These are phyloP conservation scores for Lobosporangium transversale DNA, from an alignment of 192 early-diverging fungal species.

Conservation along the genomic window DNA sequence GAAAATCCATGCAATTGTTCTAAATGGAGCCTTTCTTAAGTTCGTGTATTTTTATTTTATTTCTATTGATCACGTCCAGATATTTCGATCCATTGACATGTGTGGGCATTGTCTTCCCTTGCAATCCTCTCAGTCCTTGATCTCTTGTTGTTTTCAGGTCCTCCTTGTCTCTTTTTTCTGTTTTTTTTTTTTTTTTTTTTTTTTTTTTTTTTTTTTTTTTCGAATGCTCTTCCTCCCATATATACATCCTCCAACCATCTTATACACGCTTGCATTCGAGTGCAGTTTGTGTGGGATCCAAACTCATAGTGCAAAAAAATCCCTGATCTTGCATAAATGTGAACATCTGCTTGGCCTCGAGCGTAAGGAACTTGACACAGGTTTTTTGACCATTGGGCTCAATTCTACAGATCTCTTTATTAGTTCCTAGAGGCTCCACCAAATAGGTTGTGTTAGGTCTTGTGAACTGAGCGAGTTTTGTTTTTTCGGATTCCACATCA, in stretches of 20 bases:
- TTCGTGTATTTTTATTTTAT: too few species aligned
- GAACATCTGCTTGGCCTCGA: constrained; percentile 54
- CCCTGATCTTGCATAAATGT: constrained; percentile 52
- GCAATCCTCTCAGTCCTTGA: too few species aligned
- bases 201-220: too few species aligned
- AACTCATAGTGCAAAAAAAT: constrained; percentile 45
- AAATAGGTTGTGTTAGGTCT: constrained; percentile 43
- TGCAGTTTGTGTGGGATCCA: constrained; percentile 43
- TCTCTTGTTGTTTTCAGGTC: too few species aligned
- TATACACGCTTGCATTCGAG: constrained; percentile 50
- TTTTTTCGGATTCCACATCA: constrained; percentile 47
- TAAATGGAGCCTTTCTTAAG: too few species aligned
- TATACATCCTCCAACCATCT: background rate
- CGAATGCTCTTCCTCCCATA: too few species aligned
- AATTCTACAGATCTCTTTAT: constrained; percentile 46
- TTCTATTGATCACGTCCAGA: too few species aligned
- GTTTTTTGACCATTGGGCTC: constrained; percentile 51
- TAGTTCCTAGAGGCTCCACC: constrained; percentile 48
- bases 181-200: too few species aligned
- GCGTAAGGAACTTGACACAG: constrained; percentile 47
- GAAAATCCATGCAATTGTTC: too few species aligned
- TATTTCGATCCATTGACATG: too few species aligned
- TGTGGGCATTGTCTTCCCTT: too few species aligned
- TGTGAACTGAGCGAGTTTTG: constrained; percentile 36
- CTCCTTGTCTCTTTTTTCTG: too few species aligned